Evolutionary conservation across 805 yeast species (phyloP), one percentile per base, ranked within the genome.

Genomic region (Yarrowia sp.): DNA sequence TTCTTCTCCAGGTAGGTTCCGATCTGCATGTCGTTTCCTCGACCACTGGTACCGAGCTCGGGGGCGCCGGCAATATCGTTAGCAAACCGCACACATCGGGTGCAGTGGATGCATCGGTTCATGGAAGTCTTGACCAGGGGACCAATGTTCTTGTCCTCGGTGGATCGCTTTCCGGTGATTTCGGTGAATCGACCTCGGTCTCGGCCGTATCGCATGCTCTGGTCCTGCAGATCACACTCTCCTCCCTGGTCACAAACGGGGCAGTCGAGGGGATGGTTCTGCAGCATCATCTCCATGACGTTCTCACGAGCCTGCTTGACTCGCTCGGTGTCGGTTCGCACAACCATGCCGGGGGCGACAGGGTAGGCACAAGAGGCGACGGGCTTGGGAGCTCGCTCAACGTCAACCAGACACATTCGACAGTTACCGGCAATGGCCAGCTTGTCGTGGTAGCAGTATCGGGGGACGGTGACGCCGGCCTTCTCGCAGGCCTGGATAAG

Each of bases 211-310:
- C 95, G 83, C 74, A 86, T 79, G 17, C 90, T 81, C 80, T 90
- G 96, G 74, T 90, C 96, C 79, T 90, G 96, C 71, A 90, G 82
- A 75, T 90, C 96, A 80, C 96, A 90, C 77, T 90, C 96, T 69
- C 96, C 96, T 78, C 96, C 96, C 78, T 90, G 96, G 78, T 90
- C 96, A 77, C 96, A 90, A 65, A 90, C 88, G 28, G 96, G 96
- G 78, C 96, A 90, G 79, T 90, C 96, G 74, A 90, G 82, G 22
- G 96, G 96, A 79, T 90, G 96, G 81, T 90, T 90, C 70, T 90
- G 90, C 69, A 90, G 82, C 68, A 90, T 79, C 86, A 90, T 88
- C 78, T 90, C 96, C 48, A 96, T 90, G 71, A 90, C 95, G 74
- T 93, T 93, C 77, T 90, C 96, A 74, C 96, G 84, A 51, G 92